Conservation (phyloP, 202 grass and related monocot genomes). For the Carex arenaria region DNA sequence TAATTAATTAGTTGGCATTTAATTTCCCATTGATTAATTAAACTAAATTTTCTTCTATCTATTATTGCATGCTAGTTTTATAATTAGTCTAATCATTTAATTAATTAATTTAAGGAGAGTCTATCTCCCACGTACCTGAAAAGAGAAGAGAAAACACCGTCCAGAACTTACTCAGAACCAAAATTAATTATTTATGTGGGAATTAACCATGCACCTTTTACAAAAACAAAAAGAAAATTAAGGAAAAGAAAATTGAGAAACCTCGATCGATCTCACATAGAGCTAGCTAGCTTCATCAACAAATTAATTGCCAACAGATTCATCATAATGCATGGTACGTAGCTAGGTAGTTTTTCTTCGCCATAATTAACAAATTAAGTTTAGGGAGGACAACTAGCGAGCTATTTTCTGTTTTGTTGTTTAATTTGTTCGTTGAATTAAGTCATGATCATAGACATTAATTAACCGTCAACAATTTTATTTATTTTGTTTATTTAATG, state of each 20-base stretch:
- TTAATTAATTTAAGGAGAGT: background rate
- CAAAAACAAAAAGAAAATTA: background rate
- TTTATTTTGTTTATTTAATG: background rate
- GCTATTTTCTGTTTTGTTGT: background rate
- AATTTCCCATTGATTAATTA: no score
- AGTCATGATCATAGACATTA: background rate
- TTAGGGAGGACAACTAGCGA: background rate
- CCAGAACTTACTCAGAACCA: background rate
- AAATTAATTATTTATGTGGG: background rate
- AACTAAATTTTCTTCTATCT: background rate
- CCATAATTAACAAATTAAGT: background rate
- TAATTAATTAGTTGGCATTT: background rate
- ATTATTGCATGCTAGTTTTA: background rate
- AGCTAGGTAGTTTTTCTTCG: background rate
- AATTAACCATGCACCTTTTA: no score
- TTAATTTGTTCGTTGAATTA: background rate
- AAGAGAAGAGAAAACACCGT: background rate
- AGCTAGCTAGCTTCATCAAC: background rate
- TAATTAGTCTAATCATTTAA: background rate
- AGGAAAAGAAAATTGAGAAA: background rate
- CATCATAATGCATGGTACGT: background rate
- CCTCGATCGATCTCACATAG: background rate
- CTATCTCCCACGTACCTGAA: background rate
- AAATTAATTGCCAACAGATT: constrained; percentile 7
- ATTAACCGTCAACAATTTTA: background rate